These are phyloP conservation scores for Mycena galopus DNA, from an alignment of 768 basidiomycete species.

Conservation along the genomic window DNA sequence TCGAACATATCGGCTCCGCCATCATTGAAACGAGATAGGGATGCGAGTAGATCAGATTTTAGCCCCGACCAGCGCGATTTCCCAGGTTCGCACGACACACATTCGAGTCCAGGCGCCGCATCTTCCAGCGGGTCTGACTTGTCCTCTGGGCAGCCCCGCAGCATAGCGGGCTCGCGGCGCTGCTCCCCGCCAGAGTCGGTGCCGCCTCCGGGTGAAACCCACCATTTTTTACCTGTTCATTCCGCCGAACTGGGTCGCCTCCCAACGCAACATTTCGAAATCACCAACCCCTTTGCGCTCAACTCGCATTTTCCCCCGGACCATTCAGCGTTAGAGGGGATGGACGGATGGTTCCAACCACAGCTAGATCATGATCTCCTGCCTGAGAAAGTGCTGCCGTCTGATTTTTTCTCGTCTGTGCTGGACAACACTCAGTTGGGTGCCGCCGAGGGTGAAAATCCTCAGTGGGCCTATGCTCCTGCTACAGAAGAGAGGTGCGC, in stretches of 20 bases:
- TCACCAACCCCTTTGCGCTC: slow-evolving; percentile 24
- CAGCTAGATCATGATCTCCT: slow-evolving; percentile 8
- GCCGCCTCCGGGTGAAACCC: neutral
- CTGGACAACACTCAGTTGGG: slow-evolving; percentile 11
- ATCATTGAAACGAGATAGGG: slow-evolving; percentile 32
- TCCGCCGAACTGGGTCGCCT: slow-evolving; percentile 53
- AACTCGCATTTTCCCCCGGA: slow-evolving; percentile 1
- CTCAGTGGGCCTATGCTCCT: slow-evolving; percentile 7
- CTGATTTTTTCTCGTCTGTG: slow-evolving; percentile 29
- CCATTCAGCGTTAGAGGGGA: neutral
- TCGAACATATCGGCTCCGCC: slow-evolving; percentile 3
- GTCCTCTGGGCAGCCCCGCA: slow-evolving; percentile 5
- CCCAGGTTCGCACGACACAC: neutral
- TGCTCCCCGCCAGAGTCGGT: neutral
- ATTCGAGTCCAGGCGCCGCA: neutral
- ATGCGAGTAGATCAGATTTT: neutral
- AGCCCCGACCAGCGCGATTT: neutral
- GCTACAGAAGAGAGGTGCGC: neutral
- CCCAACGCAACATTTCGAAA: slow-evolving; percentile 49
- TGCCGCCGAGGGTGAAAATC: neutral
- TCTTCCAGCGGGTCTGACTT: slow-evolving; percentile 8
- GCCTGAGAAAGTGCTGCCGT: slow-evolving; percentile 24
- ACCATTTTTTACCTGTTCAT: neutral
- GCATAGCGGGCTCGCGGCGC: slow-evolving; percentile 10
- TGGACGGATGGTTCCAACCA: slow-evolving; percentile 22